A percentile compares a stretch with the other conserved stretches of the same genome.
Evolutionary conservation across 176 grass and related monocot genomes (phyloP).

Genomic region (Cymbopogon citratus): DNA sequence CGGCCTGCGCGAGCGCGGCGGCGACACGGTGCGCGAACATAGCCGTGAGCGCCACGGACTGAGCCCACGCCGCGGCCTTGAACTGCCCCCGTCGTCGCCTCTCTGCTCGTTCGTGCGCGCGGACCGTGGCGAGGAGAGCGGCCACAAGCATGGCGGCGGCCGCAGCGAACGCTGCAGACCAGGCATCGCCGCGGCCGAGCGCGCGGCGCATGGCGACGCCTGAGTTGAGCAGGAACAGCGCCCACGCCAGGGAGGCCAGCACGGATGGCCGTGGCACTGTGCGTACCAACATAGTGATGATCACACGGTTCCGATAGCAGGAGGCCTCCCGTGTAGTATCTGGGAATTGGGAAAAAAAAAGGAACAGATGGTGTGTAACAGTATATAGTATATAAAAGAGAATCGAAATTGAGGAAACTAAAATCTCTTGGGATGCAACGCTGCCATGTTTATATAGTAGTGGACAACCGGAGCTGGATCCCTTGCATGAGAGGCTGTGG

Average conservation of each 20-base stretch:
- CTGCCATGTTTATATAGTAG: neutral
- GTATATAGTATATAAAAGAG: neutral
- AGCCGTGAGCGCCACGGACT: constrained; percentile 15
- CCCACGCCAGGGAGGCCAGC: neutral
- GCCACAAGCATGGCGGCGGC: neutral
- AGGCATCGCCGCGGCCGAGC: neutral
- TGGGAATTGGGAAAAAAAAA: no score
- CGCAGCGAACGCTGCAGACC: neutral
- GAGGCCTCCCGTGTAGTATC: no score
- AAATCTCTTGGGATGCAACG: neutral
- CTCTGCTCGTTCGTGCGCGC: neutral
- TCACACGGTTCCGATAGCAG: neutral
- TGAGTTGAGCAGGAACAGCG: neutral
- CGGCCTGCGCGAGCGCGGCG: neutral
- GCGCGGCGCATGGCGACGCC: neutral
- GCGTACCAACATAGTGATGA: neutral
- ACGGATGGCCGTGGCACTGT: neutral
- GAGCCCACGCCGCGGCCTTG: constrained; percentile 29
- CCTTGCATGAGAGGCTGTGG: no score
- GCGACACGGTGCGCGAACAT: constrained; percentile 38
- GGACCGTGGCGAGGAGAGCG: constrained; percentile 14
- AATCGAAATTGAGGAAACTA: neutral
- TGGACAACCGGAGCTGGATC: no score
- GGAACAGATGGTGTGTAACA: neutral
- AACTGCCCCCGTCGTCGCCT: neutral